These are phyloP conservation scores for Lasiodiplodia gonubiensis DNA, from an alignment of 2,329 filamentous ascomycete genomes.

Conservation along the genomic window DNA sequence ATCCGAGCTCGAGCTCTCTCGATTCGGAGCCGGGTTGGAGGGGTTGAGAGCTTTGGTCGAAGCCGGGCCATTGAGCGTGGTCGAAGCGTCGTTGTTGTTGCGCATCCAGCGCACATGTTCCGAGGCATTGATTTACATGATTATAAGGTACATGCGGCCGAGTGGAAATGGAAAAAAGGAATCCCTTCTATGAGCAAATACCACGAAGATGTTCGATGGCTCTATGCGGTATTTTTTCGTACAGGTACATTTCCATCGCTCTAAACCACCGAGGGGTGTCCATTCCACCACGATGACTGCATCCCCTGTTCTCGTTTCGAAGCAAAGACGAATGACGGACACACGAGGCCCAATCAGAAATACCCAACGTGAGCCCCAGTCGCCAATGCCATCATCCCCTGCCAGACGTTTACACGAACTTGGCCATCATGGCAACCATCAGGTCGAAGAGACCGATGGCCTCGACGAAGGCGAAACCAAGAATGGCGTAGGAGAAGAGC, in stretches of 20 bases:
- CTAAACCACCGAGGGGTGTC: constrained; percentile 23
- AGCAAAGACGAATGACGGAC: constrained; percentile 13
- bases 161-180: constrained; percentile 23
- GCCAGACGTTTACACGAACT: constrained; percentile 30
- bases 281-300: constrained; percentile 26
- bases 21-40: neutral
- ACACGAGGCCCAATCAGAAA: constrained; percentile 25
- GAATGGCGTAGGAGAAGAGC: constrained; percentile 95
- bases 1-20: constrained; percentile 14
- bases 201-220: constrained; percentile 28
- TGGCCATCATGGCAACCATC: constrained; percentile 46
- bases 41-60: constrained; percentile 9
- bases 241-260: constrained; percentile 28
- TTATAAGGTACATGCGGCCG: constrained; percentile 20
- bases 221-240: constrained; percentile 29
- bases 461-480: constrained; percentile 94
- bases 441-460: constrained; percentile 73
- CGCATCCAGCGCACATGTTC: constrained; percentile 8
- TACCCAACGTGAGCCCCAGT: constrained; percentile 12
- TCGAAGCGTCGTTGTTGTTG: constrained; percentile 5
- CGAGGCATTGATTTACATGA: constrained; percentile 27
- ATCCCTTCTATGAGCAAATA: constrained; percentile 29
- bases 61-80: constrained; percentile 9
- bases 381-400: constrained; percentile 25
- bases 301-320: constrained; percentile 24